Conservation (phyloP, 148 eudicot genomes). For the Heliamphora exappendiculata region DNA sequence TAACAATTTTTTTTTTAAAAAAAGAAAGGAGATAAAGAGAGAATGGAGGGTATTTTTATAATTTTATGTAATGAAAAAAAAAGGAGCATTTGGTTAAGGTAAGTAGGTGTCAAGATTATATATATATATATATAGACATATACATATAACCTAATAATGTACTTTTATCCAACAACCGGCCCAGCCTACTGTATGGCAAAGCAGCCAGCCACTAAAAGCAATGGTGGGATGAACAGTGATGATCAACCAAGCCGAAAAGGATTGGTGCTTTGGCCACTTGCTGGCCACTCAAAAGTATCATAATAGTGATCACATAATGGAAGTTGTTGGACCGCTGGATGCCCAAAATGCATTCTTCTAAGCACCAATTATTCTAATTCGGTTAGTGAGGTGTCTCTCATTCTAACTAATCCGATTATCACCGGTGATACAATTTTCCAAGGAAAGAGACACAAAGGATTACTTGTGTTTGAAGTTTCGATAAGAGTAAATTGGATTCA, state of each 20-base stretch:
- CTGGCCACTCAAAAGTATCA: not conserved
- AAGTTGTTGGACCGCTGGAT: not conserved
- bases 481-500: no score
- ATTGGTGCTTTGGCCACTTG: not conserved
- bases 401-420: not conserved
- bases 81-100: no score
- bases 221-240: not conserved
- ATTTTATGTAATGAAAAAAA: not conserved
- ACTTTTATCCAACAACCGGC: not conserved
- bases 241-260: not conserved
- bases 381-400: not conserved
- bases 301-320: not conserved
- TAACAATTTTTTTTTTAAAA: not conserved
- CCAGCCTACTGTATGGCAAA: not conserved
- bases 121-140: no score
- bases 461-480: no score
- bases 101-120: no score
- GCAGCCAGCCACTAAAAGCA: not conserved
- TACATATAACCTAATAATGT: not conserved
- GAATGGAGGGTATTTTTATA: not conserved
- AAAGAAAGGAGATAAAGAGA: not conserved
- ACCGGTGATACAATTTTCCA: not conserved
- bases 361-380: not conserved
- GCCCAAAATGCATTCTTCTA: not conserved
- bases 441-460: not conserved